Evolutionary conservation across 2,329 filamentous ascomycete genomes (phyloP), one percentile per base, ranked within the genome.

Genomic region (Trichoderma sp.): DNA sequence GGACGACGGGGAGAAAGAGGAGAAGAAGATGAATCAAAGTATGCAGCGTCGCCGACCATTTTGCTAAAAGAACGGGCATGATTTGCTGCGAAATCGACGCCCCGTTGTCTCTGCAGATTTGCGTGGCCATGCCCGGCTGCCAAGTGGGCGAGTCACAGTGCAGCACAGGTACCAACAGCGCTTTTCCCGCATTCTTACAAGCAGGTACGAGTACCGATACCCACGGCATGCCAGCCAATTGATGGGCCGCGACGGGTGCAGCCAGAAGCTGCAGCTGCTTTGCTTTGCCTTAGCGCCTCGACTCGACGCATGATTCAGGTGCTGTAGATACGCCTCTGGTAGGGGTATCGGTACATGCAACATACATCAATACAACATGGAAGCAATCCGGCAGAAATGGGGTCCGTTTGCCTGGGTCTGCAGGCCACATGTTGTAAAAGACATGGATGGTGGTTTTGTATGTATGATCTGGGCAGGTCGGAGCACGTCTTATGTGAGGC

Each of bases 231-330:
- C 12, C n/a, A 9, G n/a, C 62, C 62, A 32, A 51, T 51, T 64
- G 51, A 32, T 32, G 39, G 26, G 6, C 36, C n/a, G 61, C n/a
- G 36, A 65, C 30, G 63, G 63, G 32, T 56, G 43, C 63, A 36
- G 63, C 30, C 63, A 66, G 63, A 43, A 34, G 39, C 62, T 53
- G 62, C 62, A 65, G 63, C 43, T 66, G 63, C 47, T 36, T 26
- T 66, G n/a, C 63, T 56, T 21, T 66, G 63, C 43, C 43, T 66
- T 66, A 36, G 63, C 63, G 65, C 53, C 11, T 11, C 32, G 39
- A 28, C 34, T 47, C 24, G 36, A 36, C 61, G 36, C 21, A n/a
- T 64, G 21, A 28, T 64, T 39, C 24, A 68, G 12, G 32, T 34
- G 34, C 32, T n/a, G 24, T 68, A 7, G 24, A 43, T 56, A 28